These are phyloP conservation scores for Alternaria rosae DNA, from an alignment of 2,329 filamentous ascomycete species.

Conservation along the genomic window DNA sequence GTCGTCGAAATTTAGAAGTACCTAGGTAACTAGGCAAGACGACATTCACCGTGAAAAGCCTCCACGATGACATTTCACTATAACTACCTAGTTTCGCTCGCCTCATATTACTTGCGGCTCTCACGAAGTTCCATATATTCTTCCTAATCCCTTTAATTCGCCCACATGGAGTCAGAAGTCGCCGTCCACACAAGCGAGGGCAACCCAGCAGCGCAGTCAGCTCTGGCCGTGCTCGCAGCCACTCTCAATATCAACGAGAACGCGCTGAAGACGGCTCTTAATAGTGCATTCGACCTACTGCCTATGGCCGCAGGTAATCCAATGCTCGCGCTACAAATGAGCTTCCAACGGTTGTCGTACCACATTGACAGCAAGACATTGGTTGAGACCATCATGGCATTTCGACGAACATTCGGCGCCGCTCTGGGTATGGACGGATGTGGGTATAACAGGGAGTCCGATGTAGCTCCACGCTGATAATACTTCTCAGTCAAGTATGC, in stretches of 20 bases:
- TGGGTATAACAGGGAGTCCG: neutral
- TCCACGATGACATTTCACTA: neutral
- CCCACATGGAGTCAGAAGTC: neutral
- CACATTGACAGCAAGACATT: neutral
- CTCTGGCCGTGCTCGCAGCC: neutral
- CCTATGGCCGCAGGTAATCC: neutral
- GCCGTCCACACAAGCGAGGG: neutral
- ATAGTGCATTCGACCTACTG: slow-evolving; percentile 1
- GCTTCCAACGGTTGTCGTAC: neutral
- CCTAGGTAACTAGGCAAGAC: neutral
- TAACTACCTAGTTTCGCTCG: neutral
- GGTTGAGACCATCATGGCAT: neutral
- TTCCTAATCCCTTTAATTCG: neutral
- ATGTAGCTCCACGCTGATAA: neutral
- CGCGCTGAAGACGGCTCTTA: neutral
- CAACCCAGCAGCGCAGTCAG: neutral
- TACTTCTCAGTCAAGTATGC: neutral
- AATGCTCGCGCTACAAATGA: neutral
- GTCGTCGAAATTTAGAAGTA: neutral
- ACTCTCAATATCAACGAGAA: slow-evolving; percentile 2
- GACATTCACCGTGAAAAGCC: neutral
- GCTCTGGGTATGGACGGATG: neutral
- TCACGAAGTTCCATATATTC: neutral
- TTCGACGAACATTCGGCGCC: neutral
- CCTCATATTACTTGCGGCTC: neutral